Conservation (phyloP, 305 asterid species). For the Striga hermonthica region DNA sequence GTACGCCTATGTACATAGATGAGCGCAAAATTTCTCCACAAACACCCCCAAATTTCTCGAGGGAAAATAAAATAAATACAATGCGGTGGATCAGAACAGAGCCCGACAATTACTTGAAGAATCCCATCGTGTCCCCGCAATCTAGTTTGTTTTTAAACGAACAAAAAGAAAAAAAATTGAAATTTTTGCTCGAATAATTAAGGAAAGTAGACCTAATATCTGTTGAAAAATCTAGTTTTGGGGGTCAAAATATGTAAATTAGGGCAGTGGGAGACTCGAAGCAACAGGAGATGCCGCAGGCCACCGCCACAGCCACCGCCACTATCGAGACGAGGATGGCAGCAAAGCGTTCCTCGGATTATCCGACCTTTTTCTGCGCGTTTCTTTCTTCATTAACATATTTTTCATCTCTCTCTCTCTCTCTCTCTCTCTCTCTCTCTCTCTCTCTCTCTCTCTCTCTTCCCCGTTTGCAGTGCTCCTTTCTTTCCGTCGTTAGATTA, state of each 20-base stretch:
- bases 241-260: background rate
- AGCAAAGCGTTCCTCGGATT: constrained; percentile 34
- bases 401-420: background rate
- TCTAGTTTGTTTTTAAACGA: background rate
- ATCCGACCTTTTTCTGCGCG: constrained; percentile 20
- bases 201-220: constrained; percentile 11
- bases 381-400: constrained; percentile 9
- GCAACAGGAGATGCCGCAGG: constrained; percentile 25
- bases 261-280: constrained; percentile 12
- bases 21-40: constrained; percentile 20
- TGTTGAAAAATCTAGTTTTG: background rate
- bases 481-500: no score
- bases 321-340: constrained; percentile 24
- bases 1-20: constrained; percentile 23
- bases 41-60: constrained; percentile 38
- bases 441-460: no score
- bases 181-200: constrained; percentile 8
- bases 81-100: constrained; percentile 32
- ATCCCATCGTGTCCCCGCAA: constrained; percentile 37
- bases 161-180: no score
- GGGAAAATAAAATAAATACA: constrained; percentile 27
- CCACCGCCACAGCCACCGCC: constrained; percentile 37
- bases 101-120: constrained; percentile 34
- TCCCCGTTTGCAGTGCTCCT: no score
- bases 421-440: no score